Evolutionary conservation across 2,329 filamentous ascomycete species (phyloP).

Genomic region (Penicillium sp.): DNA sequence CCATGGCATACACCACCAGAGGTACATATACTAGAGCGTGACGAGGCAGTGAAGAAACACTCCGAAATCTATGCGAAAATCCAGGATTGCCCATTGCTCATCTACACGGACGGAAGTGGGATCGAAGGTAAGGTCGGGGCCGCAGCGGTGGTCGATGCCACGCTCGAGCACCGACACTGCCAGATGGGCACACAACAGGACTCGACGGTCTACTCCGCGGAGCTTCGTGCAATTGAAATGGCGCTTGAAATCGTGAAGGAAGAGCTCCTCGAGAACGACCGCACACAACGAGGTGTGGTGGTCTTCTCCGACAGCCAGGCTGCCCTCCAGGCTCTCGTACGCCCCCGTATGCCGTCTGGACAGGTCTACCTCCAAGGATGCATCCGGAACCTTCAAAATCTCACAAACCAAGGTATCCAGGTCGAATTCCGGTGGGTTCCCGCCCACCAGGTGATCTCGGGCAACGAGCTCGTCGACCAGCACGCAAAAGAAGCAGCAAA

Average conservation of each 20-base stretch:
- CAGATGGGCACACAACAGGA: not conserved
- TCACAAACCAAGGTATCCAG: not conserved
- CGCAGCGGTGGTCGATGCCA: not conserved
- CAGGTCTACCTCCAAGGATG: not conserved
- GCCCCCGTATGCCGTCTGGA: not conserved
- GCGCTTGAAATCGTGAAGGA: not conserved
- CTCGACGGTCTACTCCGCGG: not conserved
- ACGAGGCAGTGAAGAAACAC: not conserved
- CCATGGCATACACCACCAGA: not conserved
- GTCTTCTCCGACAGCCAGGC: not conserved
- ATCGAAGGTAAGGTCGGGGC: not conserved
- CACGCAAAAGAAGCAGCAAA: not conserved
- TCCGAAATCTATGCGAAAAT: not conserved
- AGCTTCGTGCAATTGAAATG: constrained; percentile 2
- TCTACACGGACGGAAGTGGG: constrained; percentile 3
- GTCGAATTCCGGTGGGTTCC: not conserved
- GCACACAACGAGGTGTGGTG: not conserved
- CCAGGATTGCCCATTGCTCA: not conserved
- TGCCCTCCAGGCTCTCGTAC: not conserved
- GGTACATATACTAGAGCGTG: not conserved
- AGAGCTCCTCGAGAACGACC: not conserved
- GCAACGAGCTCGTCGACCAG: not conserved
- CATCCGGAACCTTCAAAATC: not conserved
- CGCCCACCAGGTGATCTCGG: not conserved
- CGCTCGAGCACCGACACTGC: not conserved